Evolutionary conservation across 345 rosid species (phyloP).

Genomic region (Lepidium aucheri): DNA sequence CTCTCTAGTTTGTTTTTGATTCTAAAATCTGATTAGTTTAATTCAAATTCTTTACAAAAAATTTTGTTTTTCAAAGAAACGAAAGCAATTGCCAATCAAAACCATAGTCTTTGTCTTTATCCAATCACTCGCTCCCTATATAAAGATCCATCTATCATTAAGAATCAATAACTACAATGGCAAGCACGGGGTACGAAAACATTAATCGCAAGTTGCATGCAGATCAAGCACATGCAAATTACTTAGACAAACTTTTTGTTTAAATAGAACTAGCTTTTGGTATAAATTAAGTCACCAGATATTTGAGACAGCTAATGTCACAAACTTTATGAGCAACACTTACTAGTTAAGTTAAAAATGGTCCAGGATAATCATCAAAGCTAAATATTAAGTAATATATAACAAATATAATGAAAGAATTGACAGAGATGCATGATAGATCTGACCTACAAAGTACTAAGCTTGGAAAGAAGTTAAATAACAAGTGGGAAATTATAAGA

Average conservation of each 20-base stretch:
- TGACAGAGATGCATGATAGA: slow-evolving; percentile 1
- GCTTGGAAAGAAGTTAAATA: neutral
- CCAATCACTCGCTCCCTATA: too few relatives aligned
- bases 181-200: neutral
- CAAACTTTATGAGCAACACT: neutral
- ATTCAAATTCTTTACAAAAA: too few relatives aligned
- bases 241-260: neutral
- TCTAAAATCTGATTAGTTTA: too few relatives aligned
- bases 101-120: too few relatives aligned
- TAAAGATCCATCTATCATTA: too few relatives aligned
- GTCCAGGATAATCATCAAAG: slow-evolving; percentile 6
- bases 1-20: too few relatives aligned
- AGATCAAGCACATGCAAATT: slow-evolving; percentile 25
- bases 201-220: slow-evolving; percentile 20
- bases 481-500: slow-evolving; percentile 16
- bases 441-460: slow-evolving; percentile 11
- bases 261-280: neutral
- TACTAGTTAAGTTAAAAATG: neutral
- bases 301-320: slow-evolving; percentile 12
- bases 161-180: too few relatives aligned
- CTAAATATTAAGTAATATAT: neutral
- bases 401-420: neutral
- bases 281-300: slow-evolving; percentile 16
- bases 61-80: too few relatives aligned
- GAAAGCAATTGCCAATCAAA: too few relatives aligned